These are phyloP conservation scores for Xerocomellus amylosporus DNA, from an alignment of 768 basidiomycete genomes.

Conservation along the genomic window DNA sequence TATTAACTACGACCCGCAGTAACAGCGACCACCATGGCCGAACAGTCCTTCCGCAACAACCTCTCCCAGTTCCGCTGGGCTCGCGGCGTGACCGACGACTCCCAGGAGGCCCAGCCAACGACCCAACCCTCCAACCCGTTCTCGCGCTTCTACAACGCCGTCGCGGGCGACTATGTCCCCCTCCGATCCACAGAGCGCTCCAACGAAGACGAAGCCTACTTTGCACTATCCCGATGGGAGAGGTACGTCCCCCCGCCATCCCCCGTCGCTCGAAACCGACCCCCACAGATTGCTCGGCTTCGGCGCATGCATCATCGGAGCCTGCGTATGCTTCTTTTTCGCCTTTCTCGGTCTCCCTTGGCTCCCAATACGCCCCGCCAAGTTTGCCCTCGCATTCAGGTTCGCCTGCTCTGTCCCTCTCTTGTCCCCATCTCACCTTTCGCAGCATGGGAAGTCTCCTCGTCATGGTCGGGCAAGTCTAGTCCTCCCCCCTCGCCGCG, in stretches of 20 bases:
- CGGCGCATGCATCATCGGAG: conserved; percentile 83
- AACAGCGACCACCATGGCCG: conserved; percentile 36
- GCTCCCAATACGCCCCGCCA: conserved; percentile 72
- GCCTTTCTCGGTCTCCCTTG: conserved; percentile 78
- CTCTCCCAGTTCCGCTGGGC: conserved; percentile 90
- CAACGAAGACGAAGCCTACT: conserved; percentile 96
- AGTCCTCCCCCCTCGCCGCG: conserved; percentile 20
- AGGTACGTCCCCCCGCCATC: too few relatives aligned
- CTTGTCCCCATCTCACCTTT: background rate
- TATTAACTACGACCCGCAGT: too few relatives aligned
- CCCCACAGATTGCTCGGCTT: conserved; percentile 96
- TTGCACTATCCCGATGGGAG: conserved; percentile 92
- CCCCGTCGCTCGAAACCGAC: too few relatives aligned
- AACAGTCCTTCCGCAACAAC: conserved; percentile 70
- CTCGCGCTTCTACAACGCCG: conserved; percentile 80
- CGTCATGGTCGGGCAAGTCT: conserved; percentile 89
- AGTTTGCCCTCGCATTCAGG: conserved; percentile 91
- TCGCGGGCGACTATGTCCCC: conserved; percentile 87
- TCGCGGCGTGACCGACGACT: conserved; percentile 66
- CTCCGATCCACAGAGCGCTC: conserved; percentile 75
- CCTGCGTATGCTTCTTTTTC: conserved; percentile 90
- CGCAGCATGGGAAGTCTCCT: conserved; percentile 75
- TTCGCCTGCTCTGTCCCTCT: conserved; percentile 18
- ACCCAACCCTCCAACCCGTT: conserved; percentile 61
- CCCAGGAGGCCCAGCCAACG: conserved; percentile 44